phyloP scores from a whole-genome alignment of 2,329 filamentous ascomycete genomes.

The Paraphaeosphaeria sporulosa region DNA sequence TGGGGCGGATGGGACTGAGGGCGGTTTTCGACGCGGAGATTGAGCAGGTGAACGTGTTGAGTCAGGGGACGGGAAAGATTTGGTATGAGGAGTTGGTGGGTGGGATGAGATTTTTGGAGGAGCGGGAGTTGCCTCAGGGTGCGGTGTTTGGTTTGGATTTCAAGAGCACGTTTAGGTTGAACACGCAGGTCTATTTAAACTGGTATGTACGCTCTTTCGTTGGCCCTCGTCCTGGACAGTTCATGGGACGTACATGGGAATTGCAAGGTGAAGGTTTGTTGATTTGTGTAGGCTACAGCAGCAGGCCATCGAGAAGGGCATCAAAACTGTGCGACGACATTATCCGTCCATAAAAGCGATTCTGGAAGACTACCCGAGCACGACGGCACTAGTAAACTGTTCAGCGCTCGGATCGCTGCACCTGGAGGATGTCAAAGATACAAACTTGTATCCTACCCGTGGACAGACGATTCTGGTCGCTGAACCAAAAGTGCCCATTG shows the following conservation, averaged over 20 bases:
- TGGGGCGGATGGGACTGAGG: constrained; percentile 22
- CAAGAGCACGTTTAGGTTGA: constrained; percentile 48
- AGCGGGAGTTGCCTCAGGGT: constrained; percentile 43
- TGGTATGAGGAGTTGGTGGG: constrained; percentile 55
- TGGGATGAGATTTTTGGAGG: constrained; percentile 38
- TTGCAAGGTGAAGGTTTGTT: not conserved
- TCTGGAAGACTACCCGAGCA: constrained; percentile 64
- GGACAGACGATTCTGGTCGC: constrained; percentile 83
- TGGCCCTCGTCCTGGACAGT: not conserved
- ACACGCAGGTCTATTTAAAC: constrained; percentile 46
- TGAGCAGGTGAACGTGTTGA: constrained; percentile 45
- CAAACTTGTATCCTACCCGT: constrained; percentile 73
- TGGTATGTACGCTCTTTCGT: constrained; percentile 34
- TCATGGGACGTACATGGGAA: not conserved
- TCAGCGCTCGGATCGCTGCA: constrained; percentile 78
- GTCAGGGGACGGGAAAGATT: constrained; percentile 46
- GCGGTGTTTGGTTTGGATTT: constrained; percentile 49
- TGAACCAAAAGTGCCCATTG: constrained; percentile 49
- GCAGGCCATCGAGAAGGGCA: constrained; percentile 77
- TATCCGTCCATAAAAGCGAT: constrained; percentile 74
- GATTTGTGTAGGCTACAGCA: constrained; percentile 49
- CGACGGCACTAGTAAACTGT: constrained; percentile 81
- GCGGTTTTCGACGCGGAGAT: constrained; percentile 39
- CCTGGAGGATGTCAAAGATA: constrained; percentile 84
- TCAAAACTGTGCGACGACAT: constrained; percentile 59